These are phyloP conservation scores for Beauveria rudraprayagi DNA, from an alignment of 2,329 filamentous ascomycete species.

Conservation along the genomic window DNA sequence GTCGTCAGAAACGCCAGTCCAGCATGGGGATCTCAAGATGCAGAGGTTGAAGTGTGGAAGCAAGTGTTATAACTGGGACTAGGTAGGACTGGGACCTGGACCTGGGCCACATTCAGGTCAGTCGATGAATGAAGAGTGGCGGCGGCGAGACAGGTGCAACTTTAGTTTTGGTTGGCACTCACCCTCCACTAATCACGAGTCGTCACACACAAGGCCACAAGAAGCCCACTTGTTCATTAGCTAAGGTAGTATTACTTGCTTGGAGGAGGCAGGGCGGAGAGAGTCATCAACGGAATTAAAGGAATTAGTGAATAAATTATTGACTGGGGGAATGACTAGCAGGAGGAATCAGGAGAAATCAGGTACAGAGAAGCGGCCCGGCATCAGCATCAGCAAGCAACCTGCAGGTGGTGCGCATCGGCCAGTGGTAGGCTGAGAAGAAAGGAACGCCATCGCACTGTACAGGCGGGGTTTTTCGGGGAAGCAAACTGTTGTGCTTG, in stretches of 20 bases:
- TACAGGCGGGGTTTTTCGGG: neutral
- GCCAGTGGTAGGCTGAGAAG: neutral
- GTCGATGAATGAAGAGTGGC: conserved; percentile 1
- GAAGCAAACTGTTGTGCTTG: too few relatives aligned
- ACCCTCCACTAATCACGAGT: neutral
- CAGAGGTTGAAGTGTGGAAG: conserved; percentile 8
- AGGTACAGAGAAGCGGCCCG: too few relatives aligned
- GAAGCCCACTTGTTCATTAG: neutral
- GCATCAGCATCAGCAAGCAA: neutral
- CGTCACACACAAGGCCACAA: neutral
- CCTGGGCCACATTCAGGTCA: neutral
- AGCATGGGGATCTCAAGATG: conserved; percentile 8
- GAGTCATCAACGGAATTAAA: neutral
- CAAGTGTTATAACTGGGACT: conserved; percentile 1
- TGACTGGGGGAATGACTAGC: too few relatives aligned
- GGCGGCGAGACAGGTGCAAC: neutral
- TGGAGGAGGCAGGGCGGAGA: neutral
- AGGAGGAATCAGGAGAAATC: neutral
- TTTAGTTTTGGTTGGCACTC: neutral
- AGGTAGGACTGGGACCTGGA: neutral
- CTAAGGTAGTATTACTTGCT: too few relatives aligned
- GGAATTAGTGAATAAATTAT: neutral
- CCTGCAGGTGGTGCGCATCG: neutral
- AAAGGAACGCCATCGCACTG: neutral
- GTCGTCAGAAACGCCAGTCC: conserved; percentile 4